These are phyloP conservation scores for Venturia aucupariae DNA, from an alignment of 2,329 filamentous ascomycete species.

Conservation along the genomic window DNA sequence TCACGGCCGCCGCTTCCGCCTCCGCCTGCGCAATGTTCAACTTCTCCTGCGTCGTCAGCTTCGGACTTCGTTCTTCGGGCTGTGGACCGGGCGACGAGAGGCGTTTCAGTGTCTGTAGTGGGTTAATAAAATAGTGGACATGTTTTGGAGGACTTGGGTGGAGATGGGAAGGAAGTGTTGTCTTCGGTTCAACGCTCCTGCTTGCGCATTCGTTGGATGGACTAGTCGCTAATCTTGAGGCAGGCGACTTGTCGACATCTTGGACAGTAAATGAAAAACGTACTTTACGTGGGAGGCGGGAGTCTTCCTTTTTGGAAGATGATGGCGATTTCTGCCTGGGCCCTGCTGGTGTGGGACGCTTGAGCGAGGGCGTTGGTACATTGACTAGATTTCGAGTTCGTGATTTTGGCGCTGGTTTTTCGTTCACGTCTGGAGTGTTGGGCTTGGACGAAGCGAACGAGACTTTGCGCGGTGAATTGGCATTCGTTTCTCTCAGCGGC, in stretches of 20 bases:
- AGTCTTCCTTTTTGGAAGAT: constrained; percentile 18
- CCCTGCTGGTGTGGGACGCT: neutral
- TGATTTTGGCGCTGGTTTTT: neutral
- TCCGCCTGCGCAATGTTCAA: constrained; percentile 35
- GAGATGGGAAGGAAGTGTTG: neutral
- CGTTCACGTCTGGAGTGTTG: constrained; percentile 4
- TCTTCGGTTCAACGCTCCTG: neutral
- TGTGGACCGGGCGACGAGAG: constrained; percentile 29
- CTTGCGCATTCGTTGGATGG: neutral
- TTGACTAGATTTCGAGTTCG: neutral
- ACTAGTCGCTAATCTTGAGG: neutral
- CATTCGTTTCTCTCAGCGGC: constrained; percentile 27
- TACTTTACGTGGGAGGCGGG: constrained; percentile 28
- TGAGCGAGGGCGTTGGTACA: constrained; percentile 6
- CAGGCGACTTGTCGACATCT: neutral
- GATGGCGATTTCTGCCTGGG: neutral
- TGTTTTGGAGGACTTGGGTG: neutral
- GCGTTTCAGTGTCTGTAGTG: constrained; percentile 28
- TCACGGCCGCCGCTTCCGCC: constrained; percentile 34
- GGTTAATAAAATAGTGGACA: constrained; percentile 20
- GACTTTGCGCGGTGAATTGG: constrained; percentile 30
- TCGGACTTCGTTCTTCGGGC: constrained; percentile 30
- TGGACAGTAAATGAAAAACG: constrained; percentile 20
- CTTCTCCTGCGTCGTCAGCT: constrained; percentile 38
- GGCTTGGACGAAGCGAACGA: constrained; percentile 23